Evolutionary conservation across 2,329 filamentous ascomycete genomes (phyloP), one percentile per base, ranked within the genome.

Genomic region (Pestalotiopsis sp.): DNA sequence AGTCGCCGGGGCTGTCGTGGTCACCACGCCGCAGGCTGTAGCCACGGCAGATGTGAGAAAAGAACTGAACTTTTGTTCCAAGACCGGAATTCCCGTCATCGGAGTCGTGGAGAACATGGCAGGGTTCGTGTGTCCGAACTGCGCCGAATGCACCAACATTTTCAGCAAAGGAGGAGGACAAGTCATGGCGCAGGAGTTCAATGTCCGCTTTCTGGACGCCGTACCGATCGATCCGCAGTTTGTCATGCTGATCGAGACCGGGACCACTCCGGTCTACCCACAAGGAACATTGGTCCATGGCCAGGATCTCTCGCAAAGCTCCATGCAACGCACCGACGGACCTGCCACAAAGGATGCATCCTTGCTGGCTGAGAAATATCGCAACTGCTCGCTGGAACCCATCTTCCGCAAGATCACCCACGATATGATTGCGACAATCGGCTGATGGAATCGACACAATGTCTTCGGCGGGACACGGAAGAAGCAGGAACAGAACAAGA

Each of bases 41-140:
- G 91, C 94, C 13, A 97, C 95, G 36, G 92, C 94, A 0, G 96
- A 99, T 77, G 96, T 99, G 49, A 91, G 93, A 76, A 98, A 97
- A 78, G 95, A 97, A 80, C 87, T 97, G 72, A 97, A 97, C 79
- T 97, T 98, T 78, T 98, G 95, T 81, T 85, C 85, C 65, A 97
- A 97, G 83, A 95, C 93, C 1, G 88, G 89, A 38, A 91, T 97
- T 63, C 85, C 87, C 2, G 90, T 97, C 45, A 84, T 98, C 12
- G 96, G 96, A 0, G 95, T 99, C 1, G 88, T 99, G 60, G 96
- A 99, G 83, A 99, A 99, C 79, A 98, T 99, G 96, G 92, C 91
- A 73, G 93, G 93, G 2, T 97, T 93, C 75, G 92, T 96, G n/a
- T 96, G 93, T 77, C 90, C 90, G 6, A 88, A 91, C 76, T 92